These are phyloP conservation scores for Colletotrichum truncatum DNA, from an alignment of 2,329 filamentous ascomycete genomes.

Conservation along the genomic window DNA sequence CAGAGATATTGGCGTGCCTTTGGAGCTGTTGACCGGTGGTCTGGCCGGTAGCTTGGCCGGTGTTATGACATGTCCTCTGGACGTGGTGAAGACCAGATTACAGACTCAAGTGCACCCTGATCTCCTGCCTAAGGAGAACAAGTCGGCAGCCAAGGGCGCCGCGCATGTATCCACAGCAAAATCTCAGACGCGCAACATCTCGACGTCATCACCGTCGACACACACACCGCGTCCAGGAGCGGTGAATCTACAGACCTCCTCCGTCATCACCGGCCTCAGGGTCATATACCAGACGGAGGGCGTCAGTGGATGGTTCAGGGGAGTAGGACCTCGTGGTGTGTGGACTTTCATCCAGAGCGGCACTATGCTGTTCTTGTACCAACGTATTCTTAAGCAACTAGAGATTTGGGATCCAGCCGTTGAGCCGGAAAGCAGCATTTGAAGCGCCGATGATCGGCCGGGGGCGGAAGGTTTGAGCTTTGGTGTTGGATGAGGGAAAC, in stretches of 20 bases:
- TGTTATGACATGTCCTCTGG: conserved; percentile 92
- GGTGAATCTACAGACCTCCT: conserved; percentile 86
- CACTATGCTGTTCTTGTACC: conserved; percentile 96
- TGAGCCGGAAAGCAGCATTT: conserved; percentile 19
- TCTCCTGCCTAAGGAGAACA: conserved; percentile 37
- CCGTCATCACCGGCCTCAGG: conserved; percentile 82
- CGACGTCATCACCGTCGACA: conserved; percentile 88
- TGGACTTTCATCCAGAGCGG: conserved; percentile 99
- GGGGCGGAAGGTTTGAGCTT: background rate
- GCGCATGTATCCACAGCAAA: conserved; percentile 41
- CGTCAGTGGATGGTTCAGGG: conserved; percentile 89
- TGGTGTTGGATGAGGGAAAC: conserved; percentile 6
- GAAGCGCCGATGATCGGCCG: background rate
- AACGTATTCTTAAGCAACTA: conserved; percentile 83
- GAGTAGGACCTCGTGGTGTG: conserved; percentile 89
- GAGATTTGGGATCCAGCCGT: conserved; percentile 57
- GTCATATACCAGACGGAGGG: conserved; percentile 94
- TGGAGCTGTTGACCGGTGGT: conserved; percentile 91
- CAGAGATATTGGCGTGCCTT: conserved; percentile 82
- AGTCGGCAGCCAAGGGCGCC: conserved; percentile 32
- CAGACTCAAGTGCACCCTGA: conserved; percentile 82
- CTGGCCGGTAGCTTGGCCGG: conserved; percentile 92
- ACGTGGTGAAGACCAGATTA: conserved; percentile 96
- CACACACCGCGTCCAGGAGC: conserved; percentile 82
- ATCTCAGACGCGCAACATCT: conserved; percentile 77